Evolutionary conservation across 371 early-diverging fungal genomes (phyloP).

Genomic region (Mortierella sp.): DNA sequence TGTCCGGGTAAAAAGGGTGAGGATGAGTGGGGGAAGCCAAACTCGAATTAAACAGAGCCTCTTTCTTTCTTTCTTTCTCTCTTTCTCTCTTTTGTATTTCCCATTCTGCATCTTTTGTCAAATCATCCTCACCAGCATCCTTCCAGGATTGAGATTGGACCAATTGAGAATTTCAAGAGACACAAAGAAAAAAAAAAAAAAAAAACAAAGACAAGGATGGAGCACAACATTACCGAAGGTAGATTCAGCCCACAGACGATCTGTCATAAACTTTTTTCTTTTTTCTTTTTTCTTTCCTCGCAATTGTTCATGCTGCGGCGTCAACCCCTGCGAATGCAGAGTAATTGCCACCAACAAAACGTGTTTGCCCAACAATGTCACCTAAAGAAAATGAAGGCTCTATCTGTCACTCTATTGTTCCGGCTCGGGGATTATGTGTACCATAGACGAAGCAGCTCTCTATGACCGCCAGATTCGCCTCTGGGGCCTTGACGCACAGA

Average conservation of each 20-base stretch:
- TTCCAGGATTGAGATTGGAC: no score
- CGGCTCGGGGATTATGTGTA: neutral
- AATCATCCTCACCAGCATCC: no score
- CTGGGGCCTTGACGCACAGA: slow-evolving; percentile 95
- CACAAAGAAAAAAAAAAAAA: neutral
- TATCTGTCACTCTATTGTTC: neutral
- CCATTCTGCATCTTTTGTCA: no score
- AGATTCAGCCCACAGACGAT: neutral
- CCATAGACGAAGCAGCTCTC: slow-evolving; percentile 86
- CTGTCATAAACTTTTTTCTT: neutral
- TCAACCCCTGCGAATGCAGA: neutral
- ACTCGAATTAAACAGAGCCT: no score
- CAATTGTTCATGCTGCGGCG: no score
- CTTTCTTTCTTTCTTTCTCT: no score
- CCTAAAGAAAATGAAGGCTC: no score
- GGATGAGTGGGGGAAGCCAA: no score
- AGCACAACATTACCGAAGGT: slow-evolving; percentile 49
- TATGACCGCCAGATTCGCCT: slow-evolving; percentile 97
- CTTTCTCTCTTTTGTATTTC: no score
- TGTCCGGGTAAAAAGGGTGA: no score
- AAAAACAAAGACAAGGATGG: slow-evolving; percentile 16
- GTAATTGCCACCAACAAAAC: neutral
- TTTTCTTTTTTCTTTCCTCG: neutral
- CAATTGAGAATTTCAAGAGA: neutral
- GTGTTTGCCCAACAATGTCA: no score